Evolutionary conservation across 495 filamentous ascomycete genomes (phyloP).

Genomic region (Aspergillus conjunctus): DNA sequence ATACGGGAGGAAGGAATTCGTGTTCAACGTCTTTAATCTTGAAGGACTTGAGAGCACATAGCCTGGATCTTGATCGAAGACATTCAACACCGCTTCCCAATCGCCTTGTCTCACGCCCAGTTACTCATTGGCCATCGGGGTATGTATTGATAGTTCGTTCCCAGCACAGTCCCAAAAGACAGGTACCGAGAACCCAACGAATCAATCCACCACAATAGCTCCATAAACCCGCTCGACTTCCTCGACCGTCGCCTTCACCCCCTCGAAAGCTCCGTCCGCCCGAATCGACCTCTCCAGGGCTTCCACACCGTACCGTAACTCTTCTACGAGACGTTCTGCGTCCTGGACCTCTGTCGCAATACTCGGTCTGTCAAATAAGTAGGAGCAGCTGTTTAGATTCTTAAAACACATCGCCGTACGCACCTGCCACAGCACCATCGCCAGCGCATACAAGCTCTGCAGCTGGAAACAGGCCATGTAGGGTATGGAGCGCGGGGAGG

Average conservation of each 20-base stretch:
- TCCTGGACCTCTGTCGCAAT: constrained; percentile 12
- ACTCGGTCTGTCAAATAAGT: background rate
- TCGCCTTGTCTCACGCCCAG: no score
- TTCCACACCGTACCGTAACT: constrained; percentile 10
- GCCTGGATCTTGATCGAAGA: no score
- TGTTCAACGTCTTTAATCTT: no score
- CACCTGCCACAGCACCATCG: background rate
- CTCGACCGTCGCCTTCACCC: background rate
- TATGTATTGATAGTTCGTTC: no score
- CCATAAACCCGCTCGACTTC: constrained; percentile 6
- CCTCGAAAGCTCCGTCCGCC: constrained; percentile 5
- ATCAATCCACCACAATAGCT: constrained; percentile 4
- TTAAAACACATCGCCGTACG: background rate
- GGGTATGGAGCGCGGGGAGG: constrained; percentile 7
- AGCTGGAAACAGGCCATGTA: constrained; percentile 9
- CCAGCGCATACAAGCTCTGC: constrained; percentile 12
- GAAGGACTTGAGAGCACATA: no score
- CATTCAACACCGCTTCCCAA: no score
- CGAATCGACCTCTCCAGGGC: background rate
- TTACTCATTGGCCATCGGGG: no score
- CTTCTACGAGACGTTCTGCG: constrained; percentile 14
- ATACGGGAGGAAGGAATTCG: no score
- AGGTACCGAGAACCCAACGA: no score
- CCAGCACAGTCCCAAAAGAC: no score
- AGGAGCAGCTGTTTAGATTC: background rate